Conservation (phyloP, 345 rosid genomes). For the Salix viminalis region DNA sequence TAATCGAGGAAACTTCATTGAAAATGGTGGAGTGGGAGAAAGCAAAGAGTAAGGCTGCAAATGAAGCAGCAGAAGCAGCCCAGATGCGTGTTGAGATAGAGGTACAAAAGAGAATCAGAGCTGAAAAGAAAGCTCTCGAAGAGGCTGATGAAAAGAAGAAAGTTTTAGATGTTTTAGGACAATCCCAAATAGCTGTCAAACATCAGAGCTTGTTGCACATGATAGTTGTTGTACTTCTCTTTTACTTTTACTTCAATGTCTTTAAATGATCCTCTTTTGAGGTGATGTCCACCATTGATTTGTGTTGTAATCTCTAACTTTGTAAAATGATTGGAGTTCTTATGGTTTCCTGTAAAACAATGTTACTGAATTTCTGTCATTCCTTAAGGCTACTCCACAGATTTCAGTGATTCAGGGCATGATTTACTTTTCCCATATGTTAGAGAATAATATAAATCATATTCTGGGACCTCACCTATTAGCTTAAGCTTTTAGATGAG, state of each 20-base stretch:
- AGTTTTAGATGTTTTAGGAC: conserved; percentile 10
- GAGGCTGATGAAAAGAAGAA: not conserved
- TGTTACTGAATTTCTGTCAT: not conserved
- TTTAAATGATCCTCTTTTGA: not conserved
- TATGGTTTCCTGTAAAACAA: not conserved
- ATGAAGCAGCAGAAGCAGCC: not conserved
- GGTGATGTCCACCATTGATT: too few species aligned
- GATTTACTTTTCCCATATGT: too few species aligned
- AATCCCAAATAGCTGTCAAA: conserved; percentile 1
- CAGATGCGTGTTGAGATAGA: conserved; percentile 14
- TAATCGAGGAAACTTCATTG: not conserved
- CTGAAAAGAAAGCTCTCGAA: conserved; percentile 1
- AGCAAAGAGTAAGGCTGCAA: not conserved
- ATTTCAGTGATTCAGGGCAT: not conserved
- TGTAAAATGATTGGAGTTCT: not conserved
- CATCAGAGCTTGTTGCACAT: conserved; percentile 22
- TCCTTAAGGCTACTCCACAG: not conserved
- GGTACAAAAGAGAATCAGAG: conserved; percentile 10
- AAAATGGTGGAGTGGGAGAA: not conserved
- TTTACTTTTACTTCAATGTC: conserved; percentile 17
- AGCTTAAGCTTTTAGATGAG: too few species aligned
- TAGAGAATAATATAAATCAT: too few species aligned
- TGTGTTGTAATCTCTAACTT: not conserved
- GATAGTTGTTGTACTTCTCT: conserved; percentile 12
- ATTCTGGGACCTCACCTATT: too few species aligned